Evolutionary conservation across 2,329 filamentous ascomycete species (phyloP).

Genomic region (Aureobasidium sp.): DNA sequence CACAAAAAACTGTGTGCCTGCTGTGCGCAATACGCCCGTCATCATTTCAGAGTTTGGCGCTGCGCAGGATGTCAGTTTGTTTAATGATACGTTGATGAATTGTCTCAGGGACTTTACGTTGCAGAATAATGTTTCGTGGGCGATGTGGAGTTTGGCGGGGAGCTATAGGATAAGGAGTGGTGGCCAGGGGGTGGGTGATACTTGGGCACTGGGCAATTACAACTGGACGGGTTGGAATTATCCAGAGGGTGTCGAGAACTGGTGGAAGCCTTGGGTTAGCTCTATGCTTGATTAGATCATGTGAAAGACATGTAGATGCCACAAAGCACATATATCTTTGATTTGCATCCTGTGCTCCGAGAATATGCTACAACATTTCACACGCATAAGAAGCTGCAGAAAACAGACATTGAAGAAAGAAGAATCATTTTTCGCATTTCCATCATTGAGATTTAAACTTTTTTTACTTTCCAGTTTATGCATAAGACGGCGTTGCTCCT

Average conservation of each 20-base stretch:
- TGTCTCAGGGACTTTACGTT: constrained; percentile 42
- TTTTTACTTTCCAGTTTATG: neutral
- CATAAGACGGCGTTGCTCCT: neutral
- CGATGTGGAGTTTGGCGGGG: constrained; percentile 45
- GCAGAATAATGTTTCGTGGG: constrained; percentile 42
- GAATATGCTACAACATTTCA: neutral
- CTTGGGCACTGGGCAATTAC: constrained; percentile 43
- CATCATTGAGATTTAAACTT: neutral
- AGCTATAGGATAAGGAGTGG: constrained; percentile 42
- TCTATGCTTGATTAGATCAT: constrained; percentile 27
- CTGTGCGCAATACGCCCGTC: constrained; percentile 31
- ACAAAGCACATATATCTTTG: too few relatives aligned
- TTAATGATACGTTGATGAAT: constrained; percentile 41
- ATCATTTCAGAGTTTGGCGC: constrained; percentile 33
- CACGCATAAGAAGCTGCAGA: neutral
- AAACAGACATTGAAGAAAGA: neutral
- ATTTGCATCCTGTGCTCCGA: too few relatives aligned
- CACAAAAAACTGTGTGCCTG: constrained; percentile 29
- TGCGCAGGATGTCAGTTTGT: constrained; percentile 33
- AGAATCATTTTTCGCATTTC: neutral
- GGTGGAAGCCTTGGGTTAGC: constrained; percentile 47
- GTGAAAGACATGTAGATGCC: too few relatives aligned
- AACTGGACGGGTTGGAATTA: constrained; percentile 45
- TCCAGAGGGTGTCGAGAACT: constrained; percentile 39
- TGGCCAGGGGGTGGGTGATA: constrained; percentile 40